Conservation (phyloP, 78 protist genomes). For the Neovahlkampfia damariscottae region DNA sequence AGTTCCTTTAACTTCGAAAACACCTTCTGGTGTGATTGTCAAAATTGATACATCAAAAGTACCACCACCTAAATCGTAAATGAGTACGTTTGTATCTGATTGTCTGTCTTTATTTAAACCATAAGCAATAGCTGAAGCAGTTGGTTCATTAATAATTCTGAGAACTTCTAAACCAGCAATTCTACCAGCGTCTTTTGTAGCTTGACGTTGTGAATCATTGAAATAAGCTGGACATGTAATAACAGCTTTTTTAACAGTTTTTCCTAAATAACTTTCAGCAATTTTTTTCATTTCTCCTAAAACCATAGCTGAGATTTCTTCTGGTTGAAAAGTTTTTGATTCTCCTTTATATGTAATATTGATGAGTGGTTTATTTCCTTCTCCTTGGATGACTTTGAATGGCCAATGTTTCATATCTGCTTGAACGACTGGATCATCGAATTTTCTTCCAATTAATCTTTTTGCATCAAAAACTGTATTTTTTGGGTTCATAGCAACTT, state of each 20-base stretch:
- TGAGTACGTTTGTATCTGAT: constrained; percentile 36
- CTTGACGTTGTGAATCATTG: constrained; percentile 89
- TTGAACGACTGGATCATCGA: constrained; percentile 61
- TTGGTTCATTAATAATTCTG: constrained; percentile 73
- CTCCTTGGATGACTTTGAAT: neutral
- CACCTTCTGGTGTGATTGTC: constrained; percentile 74
- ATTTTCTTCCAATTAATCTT: constrained; percentile 69
- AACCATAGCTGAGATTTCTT: constrained; percentile 81
- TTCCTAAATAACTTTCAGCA: constrained; percentile 79
- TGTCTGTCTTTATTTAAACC: constrained; percentile 35
- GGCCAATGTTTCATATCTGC: constrained; percentile 67
- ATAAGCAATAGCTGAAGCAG: constrained; percentile 79
- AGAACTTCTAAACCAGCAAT: constrained; percentile 59
- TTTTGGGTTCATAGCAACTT: constrained; percentile 83
- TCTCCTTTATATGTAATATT: neutral
- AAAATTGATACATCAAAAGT: constrained; percentile 73
- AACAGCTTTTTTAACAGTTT: constrained; percentile 62
- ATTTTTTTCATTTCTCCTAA: constrained; percentile 80
- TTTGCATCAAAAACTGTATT: constrained; percentile 90
- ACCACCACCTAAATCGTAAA: constrained; percentile 70
- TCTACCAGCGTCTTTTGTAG: constrained; percentile 86
- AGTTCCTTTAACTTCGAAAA: constrained; percentile 87
- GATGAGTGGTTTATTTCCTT: neutral
- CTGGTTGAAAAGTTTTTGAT: constrained; percentile 52
- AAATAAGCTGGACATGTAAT: constrained; percentile 92